Evolutionary conservation across 495 filamentous ascomycete genomes (phyloP).

Genomic region (Penicillium argentinense): DNA sequence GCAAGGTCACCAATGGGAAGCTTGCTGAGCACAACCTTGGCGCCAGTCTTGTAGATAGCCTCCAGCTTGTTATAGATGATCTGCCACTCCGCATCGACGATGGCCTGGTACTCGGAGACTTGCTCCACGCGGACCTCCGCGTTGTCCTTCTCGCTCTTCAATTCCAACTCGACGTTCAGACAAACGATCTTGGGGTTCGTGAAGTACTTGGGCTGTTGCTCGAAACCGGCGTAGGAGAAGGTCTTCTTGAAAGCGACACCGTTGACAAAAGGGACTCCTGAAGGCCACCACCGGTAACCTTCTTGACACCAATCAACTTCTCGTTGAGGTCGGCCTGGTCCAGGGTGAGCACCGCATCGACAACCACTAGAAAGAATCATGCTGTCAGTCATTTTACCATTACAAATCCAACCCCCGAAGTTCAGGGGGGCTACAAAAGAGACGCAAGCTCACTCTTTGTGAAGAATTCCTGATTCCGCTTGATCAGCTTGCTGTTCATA

Average conservation of each 20-base stretch:
- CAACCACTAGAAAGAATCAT: constrained; percentile 69
- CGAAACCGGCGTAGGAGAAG: constrained; percentile 98
- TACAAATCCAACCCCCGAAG: not conserved
- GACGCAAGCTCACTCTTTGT: constrained; percentile 73
- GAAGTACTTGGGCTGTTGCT: constrained; percentile 97
- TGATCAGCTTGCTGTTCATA: constrained; percentile 99
- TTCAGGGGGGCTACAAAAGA: not conserved
- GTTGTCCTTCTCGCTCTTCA: constrained; percentile 99
- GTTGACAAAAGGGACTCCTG: constrained; percentile 97
- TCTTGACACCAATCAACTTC: constrained; percentile 97
- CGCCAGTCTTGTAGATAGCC: constrained; percentile 85
- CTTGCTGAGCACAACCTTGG: constrained; percentile 95
- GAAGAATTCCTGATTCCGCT: constrained; percentile 95
- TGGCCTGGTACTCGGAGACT: constrained; percentile 98
- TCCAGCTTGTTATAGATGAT: constrained; percentile 99
- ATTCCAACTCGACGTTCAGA: constrained; percentile 93
- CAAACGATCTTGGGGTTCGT: constrained; percentile 91
- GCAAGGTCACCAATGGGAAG: constrained; percentile 96
- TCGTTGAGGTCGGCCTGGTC: constrained; percentile 98
- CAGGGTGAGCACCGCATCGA: constrained; percentile 93
- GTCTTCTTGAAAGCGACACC: constrained; percentile 99
- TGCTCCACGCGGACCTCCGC: constrained; percentile 97
- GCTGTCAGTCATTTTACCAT: constrained; percentile 1
- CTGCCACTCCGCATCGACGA: constrained; percentile 99
- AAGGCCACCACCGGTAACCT: constrained; percentile 92